Percentiles rank a stretch among this genome's conserved stretches.
phyloP scores from a whole-genome alignment of 1,284 basidiomycete genomes.

The Cryptococcus sp. region DNA sequence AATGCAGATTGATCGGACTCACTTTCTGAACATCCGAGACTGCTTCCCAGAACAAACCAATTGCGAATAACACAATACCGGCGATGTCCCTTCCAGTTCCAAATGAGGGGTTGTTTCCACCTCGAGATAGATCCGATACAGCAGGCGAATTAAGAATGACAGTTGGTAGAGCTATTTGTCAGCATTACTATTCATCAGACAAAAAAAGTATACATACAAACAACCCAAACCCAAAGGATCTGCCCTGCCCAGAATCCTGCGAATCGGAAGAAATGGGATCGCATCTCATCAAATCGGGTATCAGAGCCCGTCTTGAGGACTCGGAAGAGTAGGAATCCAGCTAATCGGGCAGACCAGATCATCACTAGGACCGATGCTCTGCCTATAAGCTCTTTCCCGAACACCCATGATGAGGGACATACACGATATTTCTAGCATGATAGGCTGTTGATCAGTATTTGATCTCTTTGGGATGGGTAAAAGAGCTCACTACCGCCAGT shows the following conservation, averaged over 20 bases:
- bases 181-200: background rate
- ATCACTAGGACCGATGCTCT: conserved; percentile 18
- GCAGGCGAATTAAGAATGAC: conserved; percentile 65
- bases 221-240: conserved; percentile 58
- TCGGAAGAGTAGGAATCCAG: conserved; percentile 62
- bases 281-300: conserved; percentile 62
- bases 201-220: conserved; percentile 45
- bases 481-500: conserved; percentile 32
- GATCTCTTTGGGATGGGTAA: background rate
- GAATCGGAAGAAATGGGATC: conserved; percentile 64
- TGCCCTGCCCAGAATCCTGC: conserved; percentile 51
- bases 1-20: background rate
- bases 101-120: conserved; percentile 56
- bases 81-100: conserved; percentile 63
- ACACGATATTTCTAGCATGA: conserved; percentile 47
- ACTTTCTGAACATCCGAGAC: conserved; percentile 66
- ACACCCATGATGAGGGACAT: background rate
- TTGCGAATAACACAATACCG: conserved; percentile 61
- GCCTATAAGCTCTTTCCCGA: background rate
- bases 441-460: conserved; percentile 43
- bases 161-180: conserved; percentile 53
- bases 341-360: conserved; percentile 58
- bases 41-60: conserved; percentile 62
- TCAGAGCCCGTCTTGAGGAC: conserved; percentile 63
- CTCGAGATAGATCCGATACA: conserved; percentile 52